phyloP scores from a whole-genome alignment of 2,329 filamentous ascomycete genomes.

The Cladosporium sp. region DNA sequence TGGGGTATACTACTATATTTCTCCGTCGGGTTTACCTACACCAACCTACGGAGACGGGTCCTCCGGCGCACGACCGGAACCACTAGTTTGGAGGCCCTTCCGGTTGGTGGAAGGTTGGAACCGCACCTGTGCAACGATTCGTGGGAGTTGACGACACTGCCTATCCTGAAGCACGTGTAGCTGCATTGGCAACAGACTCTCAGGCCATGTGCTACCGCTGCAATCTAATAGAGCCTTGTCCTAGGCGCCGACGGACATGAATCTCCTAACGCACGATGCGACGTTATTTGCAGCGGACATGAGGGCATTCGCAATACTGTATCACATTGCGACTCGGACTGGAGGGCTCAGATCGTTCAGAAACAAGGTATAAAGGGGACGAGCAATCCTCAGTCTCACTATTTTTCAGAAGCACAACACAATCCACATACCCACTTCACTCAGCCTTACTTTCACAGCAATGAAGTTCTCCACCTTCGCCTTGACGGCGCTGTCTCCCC shows the following conservation, averaged over 20 bases:
- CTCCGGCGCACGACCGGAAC: slow-evolving; percentile 1
- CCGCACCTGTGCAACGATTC: not conserved
- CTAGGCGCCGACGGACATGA: slow-evolving; percentile 2
- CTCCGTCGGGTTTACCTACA: not conserved
- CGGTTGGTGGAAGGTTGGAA: slow-evolving; percentile 16
- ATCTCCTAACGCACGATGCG: not conserved
- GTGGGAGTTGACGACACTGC: slow-evolving; percentile 5
- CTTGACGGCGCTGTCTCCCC: slow-evolving; percentile 32
- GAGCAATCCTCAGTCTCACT: not conserved
- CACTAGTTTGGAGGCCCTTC: not conserved
- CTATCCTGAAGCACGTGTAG: not conserved
- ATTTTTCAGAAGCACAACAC: not conserved
- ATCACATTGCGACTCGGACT: not conserved
- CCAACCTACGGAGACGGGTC: not conserved
- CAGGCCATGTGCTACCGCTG: not conserved
- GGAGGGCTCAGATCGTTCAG: not conserved
- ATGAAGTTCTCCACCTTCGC: slow-evolving; percentile 23
- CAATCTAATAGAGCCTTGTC: slow-evolving; percentile 9
- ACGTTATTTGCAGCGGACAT: not conserved
- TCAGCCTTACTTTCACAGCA: not conserved
- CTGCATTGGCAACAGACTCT: not conserved
- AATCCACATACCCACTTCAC: not conserved
- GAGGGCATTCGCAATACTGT: not conserved
- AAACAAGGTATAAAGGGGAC: not conserved
- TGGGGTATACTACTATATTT: not conserved